Conservation (phyloP, 768 basidiomycete genomes). For the Auricularia sp. region DNA sequence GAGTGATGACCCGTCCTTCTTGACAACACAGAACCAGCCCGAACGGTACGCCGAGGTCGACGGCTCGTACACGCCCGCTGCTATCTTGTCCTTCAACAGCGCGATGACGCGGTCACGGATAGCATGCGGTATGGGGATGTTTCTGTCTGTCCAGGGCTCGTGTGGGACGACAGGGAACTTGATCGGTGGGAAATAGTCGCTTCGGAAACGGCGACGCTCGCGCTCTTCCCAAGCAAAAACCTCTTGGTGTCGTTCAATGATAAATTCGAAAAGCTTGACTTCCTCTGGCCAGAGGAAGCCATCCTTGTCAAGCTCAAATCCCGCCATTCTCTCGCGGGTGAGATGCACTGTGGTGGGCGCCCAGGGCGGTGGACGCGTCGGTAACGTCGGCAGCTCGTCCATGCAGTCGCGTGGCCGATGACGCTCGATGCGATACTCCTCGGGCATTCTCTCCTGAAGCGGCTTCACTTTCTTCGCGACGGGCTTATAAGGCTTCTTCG, state of each 20-base stretch:
- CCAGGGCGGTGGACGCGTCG: constrained; percentile 3
- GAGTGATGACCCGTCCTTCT: constrained; percentile 27
- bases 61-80: constrained; percentile 29
- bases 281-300: constrained; percentile 27
- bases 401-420: not conserved
- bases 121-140: constrained; percentile 1
- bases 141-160: not conserved
- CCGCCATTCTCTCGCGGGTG: constrained; percentile 10
- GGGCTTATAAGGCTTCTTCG: not conserved
- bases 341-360: constrained; percentile 4
- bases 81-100: constrained; percentile 25
- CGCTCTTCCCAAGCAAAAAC: constrained; percentile 31
- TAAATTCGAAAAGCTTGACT: constrained; percentile 3
- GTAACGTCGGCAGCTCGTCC: not conserved
- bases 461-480: not conserved
- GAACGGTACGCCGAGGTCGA: constrained; percentile 29
- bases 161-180: not conserved
- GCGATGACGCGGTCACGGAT: constrained; percentile 13
- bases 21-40: constrained; percentile 30
- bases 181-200: constrained; percentile 4
- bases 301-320: constrained; percentile 7
- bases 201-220: constrained; percentile 24
- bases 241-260: not conserved
- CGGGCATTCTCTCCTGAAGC: not conserved
- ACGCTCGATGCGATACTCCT: not conserved